Evolutionary conservation across 495 filamentous ascomycete genomes (phyloP).

Genomic region (Penicillium psychrofluorescens): DNA sequence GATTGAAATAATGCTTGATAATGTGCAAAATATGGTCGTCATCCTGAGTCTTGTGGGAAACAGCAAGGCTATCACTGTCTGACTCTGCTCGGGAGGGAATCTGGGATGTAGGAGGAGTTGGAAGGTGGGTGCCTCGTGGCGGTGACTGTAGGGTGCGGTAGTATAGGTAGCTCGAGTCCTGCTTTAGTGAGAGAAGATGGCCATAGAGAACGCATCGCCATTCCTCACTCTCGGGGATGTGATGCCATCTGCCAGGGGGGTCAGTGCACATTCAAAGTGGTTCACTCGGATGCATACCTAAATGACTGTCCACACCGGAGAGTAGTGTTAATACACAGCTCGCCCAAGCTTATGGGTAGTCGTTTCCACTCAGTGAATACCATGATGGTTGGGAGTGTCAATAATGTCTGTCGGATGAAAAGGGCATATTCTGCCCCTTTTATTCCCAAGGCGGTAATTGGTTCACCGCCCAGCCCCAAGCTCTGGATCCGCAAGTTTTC

Average conservation of each 20-base stretch:
- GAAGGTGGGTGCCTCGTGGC: not conserved
- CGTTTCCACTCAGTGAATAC: slow-evolving; percentile 64
- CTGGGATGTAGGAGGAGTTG: slow-evolving; percentile 21
- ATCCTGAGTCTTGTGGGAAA: slow-evolving; percentile 11
- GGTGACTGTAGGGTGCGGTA: slow-evolving; percentile 49
- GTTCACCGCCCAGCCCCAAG: slow-evolving; percentile 6
- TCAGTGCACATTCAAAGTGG: slow-evolving; percentile 2
- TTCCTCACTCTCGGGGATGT: slow-evolving; percentile 61
- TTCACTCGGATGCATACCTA: slow-evolving; percentile 30
- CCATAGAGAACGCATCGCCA: slow-evolving; percentile 90
- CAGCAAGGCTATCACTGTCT: slow-evolving; percentile 8
- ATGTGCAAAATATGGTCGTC: slow-evolving; percentile 58
- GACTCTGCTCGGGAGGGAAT: slow-evolving; percentile 20
- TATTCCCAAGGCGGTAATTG: slow-evolving; percentile 18
- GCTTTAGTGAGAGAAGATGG: slow-evolving; percentile 74
- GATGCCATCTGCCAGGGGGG: slow-evolving; percentile 62
- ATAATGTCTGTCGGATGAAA: no score
- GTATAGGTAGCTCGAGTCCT: slow-evolving; percentile 72
- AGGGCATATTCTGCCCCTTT: slow-evolving; percentile 15
- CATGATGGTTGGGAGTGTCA: not conserved
- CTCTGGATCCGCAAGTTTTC: slow-evolving; percentile 19
- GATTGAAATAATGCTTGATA: slow-evolving; percentile 74
- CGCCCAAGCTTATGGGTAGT: slow-evolving; percentile 68
- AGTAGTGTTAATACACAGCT: slow-evolving; percentile 87
- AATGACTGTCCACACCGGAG: slow-evolving; percentile 90